These are phyloP conservation scores for Crataegus laevigata DNA, from an alignment of 306 rosid species.

Conservation along the genomic window DNA sequence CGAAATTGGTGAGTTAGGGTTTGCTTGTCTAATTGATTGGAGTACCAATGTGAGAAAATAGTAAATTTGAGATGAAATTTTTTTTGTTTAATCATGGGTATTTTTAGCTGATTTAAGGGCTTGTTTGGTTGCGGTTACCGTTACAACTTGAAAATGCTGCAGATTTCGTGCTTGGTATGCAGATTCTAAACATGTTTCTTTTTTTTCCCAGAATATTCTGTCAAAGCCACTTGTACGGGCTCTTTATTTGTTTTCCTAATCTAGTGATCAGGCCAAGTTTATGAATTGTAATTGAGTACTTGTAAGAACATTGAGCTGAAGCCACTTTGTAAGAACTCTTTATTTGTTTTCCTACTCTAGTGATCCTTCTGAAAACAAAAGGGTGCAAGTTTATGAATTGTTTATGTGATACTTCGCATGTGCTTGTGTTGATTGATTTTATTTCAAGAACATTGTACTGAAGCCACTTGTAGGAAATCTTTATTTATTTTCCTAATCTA, in stretches of 20 bases:
- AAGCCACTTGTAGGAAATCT: too few species aligned
- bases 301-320: too few species aligned
- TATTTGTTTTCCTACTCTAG: neutral
- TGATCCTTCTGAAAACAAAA: neutral
- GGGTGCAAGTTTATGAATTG: neutral
- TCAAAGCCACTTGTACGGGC: conserved; percentile 6
- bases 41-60: conserved; percentile 14
- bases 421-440: too few species aligned
- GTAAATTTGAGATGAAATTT: neutral
- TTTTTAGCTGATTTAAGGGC: neutral
- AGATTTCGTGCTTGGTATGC: neutral
- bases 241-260: too few species aligned
- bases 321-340: too few species aligned
- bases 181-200: conserved; percentile 3
- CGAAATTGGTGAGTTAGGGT: neutral
- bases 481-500: neutral
- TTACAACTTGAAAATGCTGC: neutral
- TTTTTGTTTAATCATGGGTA: neutral
- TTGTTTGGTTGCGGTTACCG: neutral
- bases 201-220: neutral
- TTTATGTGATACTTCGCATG: neutral
- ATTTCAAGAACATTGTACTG: too few species aligned
- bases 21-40: conserved; percentile 19
- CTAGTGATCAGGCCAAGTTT: too few species aligned
- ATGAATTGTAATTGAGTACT: too few species aligned